Conservation (phyloP, 139 green algal species). For the Micromonas commoda region DNA sequence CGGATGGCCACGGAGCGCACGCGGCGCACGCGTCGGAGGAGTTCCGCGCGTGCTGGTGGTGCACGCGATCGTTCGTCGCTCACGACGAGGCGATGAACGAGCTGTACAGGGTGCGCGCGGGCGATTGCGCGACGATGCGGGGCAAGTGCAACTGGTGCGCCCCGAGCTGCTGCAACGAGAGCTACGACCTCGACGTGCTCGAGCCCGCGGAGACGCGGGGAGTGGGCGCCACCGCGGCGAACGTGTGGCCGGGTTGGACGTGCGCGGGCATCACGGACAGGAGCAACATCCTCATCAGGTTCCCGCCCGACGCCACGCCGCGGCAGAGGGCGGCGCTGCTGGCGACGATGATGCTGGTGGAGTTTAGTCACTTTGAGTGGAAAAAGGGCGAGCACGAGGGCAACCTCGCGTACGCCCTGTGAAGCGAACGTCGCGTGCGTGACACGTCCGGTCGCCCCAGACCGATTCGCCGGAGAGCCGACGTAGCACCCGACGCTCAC, state of each 20-base stretch:
- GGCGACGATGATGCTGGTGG: conserved; percentile 8
- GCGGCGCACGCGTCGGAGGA: background rate
- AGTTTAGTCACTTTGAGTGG: conserved; percentile 4
- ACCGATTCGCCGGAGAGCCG: no score
- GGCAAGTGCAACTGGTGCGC: conserved; percentile 19
- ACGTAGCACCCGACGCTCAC: no score
- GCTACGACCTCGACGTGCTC: conserved; percentile 11
- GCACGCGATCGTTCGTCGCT: conserved; percentile 9
- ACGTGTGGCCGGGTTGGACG: conserved; percentile 15
- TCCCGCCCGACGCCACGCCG: background rate
- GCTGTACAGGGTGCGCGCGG: background rate
- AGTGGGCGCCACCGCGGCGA: background rate
- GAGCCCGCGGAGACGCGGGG: background rate
- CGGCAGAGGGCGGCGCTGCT: conserved; percentile 9
- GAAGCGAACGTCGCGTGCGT: no score
- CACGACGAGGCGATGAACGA: background rate
- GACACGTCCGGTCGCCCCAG: no score
- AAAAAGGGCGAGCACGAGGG: no score
- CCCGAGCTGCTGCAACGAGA: conserved; percentile 20
- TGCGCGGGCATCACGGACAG: conserved; percentile 15
- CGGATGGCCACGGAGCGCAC: background rate
- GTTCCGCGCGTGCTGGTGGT: background rate
- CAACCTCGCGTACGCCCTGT: no score
- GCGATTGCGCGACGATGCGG: background rate
- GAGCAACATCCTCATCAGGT: background rate